Percentiles rank a stretch among this genome's conserved stretches.
Conservation (phyloP, 352 stramenopile species). For the Phytophthora constricta region DNA sequence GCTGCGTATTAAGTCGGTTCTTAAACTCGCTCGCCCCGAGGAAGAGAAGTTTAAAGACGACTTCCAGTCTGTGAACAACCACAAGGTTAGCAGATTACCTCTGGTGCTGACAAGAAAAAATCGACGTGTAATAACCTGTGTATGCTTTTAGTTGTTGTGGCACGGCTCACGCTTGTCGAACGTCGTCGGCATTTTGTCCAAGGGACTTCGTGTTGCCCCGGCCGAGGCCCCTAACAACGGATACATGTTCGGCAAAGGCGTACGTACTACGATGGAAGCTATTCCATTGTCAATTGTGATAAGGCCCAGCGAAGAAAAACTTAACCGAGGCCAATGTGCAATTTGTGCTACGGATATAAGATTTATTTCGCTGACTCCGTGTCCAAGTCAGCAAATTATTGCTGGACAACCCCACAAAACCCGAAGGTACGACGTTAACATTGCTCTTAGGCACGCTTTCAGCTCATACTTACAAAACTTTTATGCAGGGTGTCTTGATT, state of each 20-base stretch:
- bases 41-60: constrained; percentile 52
- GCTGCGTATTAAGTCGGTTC: constrained; percentile 59
- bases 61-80: constrained; percentile 64
- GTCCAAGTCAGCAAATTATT: constrained; percentile 88
- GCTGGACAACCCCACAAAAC: constrained; percentile 68
- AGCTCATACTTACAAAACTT: neutral
- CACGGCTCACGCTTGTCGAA: constrained; percentile 85
- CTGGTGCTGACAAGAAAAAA: neutral
- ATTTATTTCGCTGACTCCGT: constrained; percentile 89
- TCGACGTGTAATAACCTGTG: constrained; percentile 6
- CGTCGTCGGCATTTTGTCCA: constrained; percentile 78
- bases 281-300: too few species aligned
- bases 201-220: constrained; percentile 82
- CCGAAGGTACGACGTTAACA: constrained; percentile 37
- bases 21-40: constrained; percentile 53
- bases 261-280: constrained; percentile 30
- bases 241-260: constrained; percentile 89
- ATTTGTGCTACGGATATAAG: constrained; percentile 22
- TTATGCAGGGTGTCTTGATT: constrained; percentile 56
- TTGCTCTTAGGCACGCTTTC: neutral
- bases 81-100: constrained; percentile 41
- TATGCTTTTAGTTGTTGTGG: constrained; percentile 68
- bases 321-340: constrained; percentile 3
- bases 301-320: too few species aligned
- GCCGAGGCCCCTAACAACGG: constrained; percentile 79